Percentiles rank a stretch among this genome's conserved stretches.
Conservation (phyloP, 2,329 filamentous ascomycete genomes). For the Neonectria faginata region DNA sequence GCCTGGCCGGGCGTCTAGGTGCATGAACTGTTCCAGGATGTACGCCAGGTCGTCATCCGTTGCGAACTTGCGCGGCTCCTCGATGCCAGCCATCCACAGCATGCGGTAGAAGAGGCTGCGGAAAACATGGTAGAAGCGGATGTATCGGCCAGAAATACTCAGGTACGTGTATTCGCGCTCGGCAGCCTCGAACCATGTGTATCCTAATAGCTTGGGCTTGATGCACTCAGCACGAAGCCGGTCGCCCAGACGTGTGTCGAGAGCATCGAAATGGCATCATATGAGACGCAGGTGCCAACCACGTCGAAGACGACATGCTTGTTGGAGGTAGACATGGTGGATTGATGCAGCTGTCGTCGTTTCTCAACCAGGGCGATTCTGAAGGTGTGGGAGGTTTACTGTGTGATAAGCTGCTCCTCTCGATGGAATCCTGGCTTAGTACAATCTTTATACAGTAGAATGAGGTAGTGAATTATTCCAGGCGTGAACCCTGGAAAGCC, state of each 20-base stretch:
- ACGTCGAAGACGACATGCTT: conserved; percentile 64
- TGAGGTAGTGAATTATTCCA: neutral
- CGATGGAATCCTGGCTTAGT: neutral
- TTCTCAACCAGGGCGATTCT: neutral
- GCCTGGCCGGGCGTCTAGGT: conserved; percentile 53
- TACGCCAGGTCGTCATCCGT: conserved; percentile 56
- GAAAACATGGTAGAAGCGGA: conserved; percentile 57
- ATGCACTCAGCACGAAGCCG: conserved; percentile 54
- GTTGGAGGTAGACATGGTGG: conserved; percentile 37
- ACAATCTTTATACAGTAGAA: neutral
- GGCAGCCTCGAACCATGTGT: conserved; percentile 58
- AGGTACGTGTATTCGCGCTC: conserved; percentile 65
- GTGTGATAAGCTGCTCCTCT: no score
- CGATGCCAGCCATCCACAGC: conserved; percentile 57
- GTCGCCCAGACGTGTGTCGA: conserved; percentile 56
- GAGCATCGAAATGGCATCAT: conserved; percentile 55
- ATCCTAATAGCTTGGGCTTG: conserved; percentile 57
- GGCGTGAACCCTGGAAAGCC: neutral
- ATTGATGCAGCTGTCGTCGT: neutral
- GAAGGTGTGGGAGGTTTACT: neutral
- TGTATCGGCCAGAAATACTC: conserved; percentile 57
- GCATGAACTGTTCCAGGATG: conserved; percentile 53
- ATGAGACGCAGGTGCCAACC: conserved; percentile 63
- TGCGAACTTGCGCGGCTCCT: conserved; percentile 55
- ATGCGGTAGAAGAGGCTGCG: conserved; percentile 61